phyloP scores from a whole-genome alignment of 176 grass and related monocot genomes.

The Oryza rufipogon region DNA sequence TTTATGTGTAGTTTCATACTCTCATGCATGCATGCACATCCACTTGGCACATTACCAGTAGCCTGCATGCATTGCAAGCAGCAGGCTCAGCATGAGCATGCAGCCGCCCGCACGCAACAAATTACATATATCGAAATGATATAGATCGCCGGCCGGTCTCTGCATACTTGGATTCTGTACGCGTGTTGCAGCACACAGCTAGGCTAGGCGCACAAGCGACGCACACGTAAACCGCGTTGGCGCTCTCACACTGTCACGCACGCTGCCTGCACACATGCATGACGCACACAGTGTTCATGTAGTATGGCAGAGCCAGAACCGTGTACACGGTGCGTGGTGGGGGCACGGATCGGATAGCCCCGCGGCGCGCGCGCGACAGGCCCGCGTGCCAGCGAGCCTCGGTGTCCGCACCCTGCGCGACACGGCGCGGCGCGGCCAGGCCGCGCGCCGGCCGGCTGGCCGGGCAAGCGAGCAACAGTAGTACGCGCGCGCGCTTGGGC shows the following conservation, averaged over 20 bases:
- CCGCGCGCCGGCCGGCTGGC: not conserved
- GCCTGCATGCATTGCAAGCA: too few species aligned
- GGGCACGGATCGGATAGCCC: not conserved
- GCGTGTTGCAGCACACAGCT: not conserved
- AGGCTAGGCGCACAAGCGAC: not conserved
- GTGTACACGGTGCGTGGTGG: not conserved
- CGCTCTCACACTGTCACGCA: not conserved
- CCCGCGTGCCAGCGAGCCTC: conserved; percentile 10
- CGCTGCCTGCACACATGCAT: too few species aligned
- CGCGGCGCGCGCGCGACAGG: conserved; percentile 20
- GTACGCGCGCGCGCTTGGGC: not conserved
- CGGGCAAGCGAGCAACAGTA: not conserved
- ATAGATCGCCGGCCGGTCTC: not conserved
- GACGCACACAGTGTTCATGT: not conserved
- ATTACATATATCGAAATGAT: not conserved
- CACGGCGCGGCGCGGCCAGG: conserved; percentile 7
- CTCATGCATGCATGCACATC: not conserved
- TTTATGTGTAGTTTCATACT: not conserved
- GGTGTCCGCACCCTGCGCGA: conserved; percentile 8
- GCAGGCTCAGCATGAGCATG: not conserved
- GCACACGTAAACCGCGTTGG: not conserved
- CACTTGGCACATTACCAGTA: not conserved
- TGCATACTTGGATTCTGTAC: not conserved
- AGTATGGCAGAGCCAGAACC: not conserved
- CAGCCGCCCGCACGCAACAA: not conserved